Percentiles rank a stretch among this genome's conserved stretches.
Conservation (phyloP, 306 rosid species). For the Castanopsis chinensis region DNA sequence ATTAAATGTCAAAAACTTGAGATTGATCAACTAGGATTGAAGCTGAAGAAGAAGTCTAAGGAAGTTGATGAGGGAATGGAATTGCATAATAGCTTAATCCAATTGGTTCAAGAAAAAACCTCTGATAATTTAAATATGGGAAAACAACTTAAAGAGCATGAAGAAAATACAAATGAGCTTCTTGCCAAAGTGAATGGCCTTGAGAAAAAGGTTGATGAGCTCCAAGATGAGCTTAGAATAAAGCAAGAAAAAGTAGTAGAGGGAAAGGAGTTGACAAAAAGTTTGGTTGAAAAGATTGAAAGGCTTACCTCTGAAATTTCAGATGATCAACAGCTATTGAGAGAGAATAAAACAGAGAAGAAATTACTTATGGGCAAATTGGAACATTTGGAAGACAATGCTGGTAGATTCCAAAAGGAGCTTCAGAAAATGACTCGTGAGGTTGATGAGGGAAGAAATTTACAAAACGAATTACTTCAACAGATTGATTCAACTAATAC, state of each 20-base stretch:
- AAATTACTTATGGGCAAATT: constrained; percentile 29
- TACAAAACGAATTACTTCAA: constrained; percentile 20
- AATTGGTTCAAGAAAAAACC: constrained; percentile 37
- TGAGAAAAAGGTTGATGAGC: constrained; percentile 30
- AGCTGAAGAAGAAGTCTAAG: constrained; percentile 28
- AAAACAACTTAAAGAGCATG: constrained; percentile 39
- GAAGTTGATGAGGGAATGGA: constrained; percentile 48
- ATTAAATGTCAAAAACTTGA: constrained; percentile 22
- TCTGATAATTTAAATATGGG: constrained; percentile 28
- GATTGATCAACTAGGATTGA: constrained; percentile 39
- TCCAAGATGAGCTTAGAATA: constrained; percentile 30
- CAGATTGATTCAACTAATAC: constrained; percentile 16
- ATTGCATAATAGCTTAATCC: constrained; percentile 44
- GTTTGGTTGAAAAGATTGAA: constrained; percentile 27
- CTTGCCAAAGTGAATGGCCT: constrained; percentile 25
- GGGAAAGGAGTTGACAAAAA: constrained; percentile 25
- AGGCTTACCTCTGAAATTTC: constrained; percentile 30
- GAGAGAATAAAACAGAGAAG: constrained; percentile 47
- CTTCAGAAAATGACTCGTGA: constrained; percentile 32
- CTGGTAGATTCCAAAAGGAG: constrained; percentile 21
- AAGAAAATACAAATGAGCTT: constrained; percentile 37
- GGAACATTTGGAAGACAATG: constrained; percentile 37
- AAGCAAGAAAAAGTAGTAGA: constrained; percentile 33
- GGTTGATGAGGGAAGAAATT: constrained; percentile 35
- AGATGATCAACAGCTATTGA: constrained; percentile 18